A percentile compares a stretch with the other conserved stretches of the same genome.
These are phyloP conservation scores for Phytomonas francai DNA, from an alignment of 208 protist genomes.

Conservation along the genomic window DNA sequence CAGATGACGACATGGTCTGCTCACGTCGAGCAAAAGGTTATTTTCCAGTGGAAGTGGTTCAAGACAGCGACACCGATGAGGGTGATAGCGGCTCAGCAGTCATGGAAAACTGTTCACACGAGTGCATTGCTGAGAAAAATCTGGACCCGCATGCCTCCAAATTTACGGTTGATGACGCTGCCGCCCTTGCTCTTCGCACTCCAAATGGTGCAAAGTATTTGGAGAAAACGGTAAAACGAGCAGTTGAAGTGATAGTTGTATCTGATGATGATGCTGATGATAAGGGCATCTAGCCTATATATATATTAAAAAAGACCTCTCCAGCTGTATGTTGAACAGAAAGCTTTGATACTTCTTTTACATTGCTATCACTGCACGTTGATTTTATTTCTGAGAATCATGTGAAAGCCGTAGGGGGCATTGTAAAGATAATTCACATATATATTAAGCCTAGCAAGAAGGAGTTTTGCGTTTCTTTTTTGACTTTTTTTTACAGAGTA, in stretches of 20 bases:
- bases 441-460: neutral
- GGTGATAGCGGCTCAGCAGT: neutral
- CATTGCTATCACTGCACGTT: neutral
- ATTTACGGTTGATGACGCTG: neutral
- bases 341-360: neutral
- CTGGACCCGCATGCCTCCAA: neutral
- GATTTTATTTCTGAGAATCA: neutral
- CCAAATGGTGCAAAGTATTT: neutral
- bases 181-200: neutral
- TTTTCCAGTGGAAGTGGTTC: neutral
- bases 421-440: neutral
- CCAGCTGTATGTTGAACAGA: neutral
- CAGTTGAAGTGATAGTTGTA: slow-evolving; percentile 2
- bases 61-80: neutral
- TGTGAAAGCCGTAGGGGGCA: neutral
- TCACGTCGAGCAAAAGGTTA: neutral
- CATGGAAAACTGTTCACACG: neutral
- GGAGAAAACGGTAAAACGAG: neutral
- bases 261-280: slow-evolving; percentile 10
- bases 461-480: neutral
- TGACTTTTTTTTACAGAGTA: neutral
- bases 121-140: neutral
- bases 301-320: neutral
- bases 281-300: neutral
- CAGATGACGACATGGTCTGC: neutral